phyloP scores from a whole-genome alignment of 2,329 filamentous ascomycete species.

The Magnaporthiopsis poae region DNA sequence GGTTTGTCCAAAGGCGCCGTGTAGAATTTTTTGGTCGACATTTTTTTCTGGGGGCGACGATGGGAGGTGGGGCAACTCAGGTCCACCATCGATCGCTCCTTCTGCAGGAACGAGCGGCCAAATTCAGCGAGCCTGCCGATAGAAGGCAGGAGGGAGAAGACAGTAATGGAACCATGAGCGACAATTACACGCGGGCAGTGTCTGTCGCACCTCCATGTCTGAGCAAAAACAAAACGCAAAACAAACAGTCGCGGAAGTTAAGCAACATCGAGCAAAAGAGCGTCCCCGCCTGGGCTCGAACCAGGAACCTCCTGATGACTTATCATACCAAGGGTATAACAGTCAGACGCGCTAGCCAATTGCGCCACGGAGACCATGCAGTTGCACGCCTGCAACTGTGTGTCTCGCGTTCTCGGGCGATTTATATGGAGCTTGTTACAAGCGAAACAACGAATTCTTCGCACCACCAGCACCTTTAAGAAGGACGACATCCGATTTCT shows the following conservation, averaged over 20 bases:
- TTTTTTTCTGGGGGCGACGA: not conserved
- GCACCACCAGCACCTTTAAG: too few species aligned
- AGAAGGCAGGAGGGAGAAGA: not conserved
- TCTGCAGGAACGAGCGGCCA: not conserved
- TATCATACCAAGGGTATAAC: constrained; percentile 26
- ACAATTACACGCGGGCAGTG: too few species aligned
- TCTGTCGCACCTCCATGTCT: too few species aligned
- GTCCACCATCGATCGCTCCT: not conserved
- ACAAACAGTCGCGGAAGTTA: too few species aligned
- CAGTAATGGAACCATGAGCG: not conserved
- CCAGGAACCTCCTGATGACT: constrained; percentile 8
- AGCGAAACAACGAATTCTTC: too few species aligned
- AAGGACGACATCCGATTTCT: too few species aligned
- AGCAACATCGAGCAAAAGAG: not conserved
- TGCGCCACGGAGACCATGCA: constrained; percentile 28
- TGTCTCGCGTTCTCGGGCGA: not conserved
- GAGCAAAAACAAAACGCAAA: too few species aligned
- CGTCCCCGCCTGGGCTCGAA: constrained; percentile 9
- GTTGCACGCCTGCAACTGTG: not conserved
- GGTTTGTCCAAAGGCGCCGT: not conserved
- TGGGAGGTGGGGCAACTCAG: not conserved
- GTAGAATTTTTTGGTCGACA: not conserved
- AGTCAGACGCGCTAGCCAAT: constrained; percentile 53
- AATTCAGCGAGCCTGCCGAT: not conserved
- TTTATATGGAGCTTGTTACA: not conserved